These are phyloP conservation scores for Cercospora sp. DNA, from an alignment of 2,329 filamentous ascomycete genomes.

Conservation along the genomic window DNA sequence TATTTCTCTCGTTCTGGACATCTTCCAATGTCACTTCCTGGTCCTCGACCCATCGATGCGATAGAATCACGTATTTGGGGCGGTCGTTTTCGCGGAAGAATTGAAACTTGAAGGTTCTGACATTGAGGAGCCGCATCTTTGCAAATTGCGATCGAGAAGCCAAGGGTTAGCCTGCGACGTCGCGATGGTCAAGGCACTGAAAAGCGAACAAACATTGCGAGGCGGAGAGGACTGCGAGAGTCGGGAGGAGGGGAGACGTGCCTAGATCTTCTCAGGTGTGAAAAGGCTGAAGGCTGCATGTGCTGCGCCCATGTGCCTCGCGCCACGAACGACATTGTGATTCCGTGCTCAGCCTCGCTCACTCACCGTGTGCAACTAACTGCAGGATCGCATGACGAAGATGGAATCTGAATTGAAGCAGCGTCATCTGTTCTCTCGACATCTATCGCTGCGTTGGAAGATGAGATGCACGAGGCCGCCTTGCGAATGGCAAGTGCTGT, in stretches of 20 bases:
- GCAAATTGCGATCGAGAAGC: background rate
- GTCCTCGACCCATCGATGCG: conserved; percentile 14
- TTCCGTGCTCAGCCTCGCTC: too few relatives aligned
- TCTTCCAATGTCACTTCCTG: conserved; percentile 13
- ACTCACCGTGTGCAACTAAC: too few relatives aligned
- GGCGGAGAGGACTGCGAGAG: background rate
- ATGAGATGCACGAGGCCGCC: background rate
- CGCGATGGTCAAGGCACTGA: background rate
- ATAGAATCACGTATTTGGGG: conserved; percentile 16
- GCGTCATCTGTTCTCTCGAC: background rate
- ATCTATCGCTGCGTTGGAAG: background rate
- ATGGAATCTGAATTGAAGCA: background rate
- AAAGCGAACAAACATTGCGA: background rate
- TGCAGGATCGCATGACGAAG: background rate
- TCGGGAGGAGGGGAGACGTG: background rate
- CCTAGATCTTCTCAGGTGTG: background rate
- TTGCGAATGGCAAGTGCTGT: background rate
- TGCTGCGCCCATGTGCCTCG: background rate
- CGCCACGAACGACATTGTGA: too few relatives aligned
- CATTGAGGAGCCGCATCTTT: conserved; percentile 9
- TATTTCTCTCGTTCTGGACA: background rate
- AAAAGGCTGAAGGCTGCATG: background rate
- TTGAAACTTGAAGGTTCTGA: conserved; percentile 1
- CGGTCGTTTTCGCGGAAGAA: background rate
- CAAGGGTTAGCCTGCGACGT: background rate